Conservation (phyloP, 78 protist genomes). For the Guillardia theta region DNA sequence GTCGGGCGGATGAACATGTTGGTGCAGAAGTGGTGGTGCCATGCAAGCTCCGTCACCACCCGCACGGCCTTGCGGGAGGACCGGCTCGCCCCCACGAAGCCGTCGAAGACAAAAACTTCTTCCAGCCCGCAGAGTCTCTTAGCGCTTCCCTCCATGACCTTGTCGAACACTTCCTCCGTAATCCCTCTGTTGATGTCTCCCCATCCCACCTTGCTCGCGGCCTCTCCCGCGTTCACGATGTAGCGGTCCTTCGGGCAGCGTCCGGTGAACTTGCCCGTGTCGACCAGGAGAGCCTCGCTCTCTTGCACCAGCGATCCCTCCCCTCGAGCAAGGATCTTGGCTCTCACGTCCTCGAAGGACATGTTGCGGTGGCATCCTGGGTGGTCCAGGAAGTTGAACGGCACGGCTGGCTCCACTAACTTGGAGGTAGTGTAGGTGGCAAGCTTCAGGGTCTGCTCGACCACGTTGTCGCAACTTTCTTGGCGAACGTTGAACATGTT, state of each 20-base stretch:
- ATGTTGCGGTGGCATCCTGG: neutral
- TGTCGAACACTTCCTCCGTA: neutral
- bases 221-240: constrained; percentile 1
- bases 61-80: neutral
- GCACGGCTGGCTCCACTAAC: neutral
- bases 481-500: neutral
- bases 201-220: neutral
- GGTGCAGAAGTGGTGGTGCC: constrained; percentile 5
- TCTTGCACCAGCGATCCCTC: constrained; percentile 16
- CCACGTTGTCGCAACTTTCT: neutral
- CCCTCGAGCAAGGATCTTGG: neutral
- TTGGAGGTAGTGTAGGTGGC: neutral
- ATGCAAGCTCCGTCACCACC: neutral
- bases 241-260: constrained; percentile 56
- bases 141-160: neutral
- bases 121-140: neutral
- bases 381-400: neutral
- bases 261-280: constrained; percentile 33
- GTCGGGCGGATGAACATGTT: constrained; percentile 32
- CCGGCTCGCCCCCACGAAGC: constrained; percentile 11
- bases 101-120: neutral
- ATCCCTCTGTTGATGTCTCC: neutral
- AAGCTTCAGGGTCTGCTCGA: neutral
- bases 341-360: neutral
- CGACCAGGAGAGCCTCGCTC: constrained; percentile 7